phyloP scores from a whole-genome alignment of 169 alveolate species.

The Theileria equi region DNA sequence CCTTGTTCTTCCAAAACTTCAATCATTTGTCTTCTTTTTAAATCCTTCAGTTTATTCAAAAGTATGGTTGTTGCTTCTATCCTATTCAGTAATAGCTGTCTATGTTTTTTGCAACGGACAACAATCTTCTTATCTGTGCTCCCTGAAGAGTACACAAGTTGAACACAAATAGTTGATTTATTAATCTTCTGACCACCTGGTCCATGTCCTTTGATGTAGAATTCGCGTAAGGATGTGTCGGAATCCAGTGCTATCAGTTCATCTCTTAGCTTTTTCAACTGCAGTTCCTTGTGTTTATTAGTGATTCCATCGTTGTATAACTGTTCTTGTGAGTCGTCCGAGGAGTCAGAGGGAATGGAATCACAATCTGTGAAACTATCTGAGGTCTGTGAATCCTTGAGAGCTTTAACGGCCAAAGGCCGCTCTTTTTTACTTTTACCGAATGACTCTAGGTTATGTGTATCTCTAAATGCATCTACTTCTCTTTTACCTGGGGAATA shows the following conservation, averaged over 20 bases:
- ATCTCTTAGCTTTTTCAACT: constrained; percentile 13
- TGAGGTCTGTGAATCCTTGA: too few species aligned
- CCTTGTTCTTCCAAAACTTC: constrained; percentile 33
- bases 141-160: constrained; percentile 68
- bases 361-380: too few species aligned
- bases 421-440: too few species aligned
- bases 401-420: too few species aligned
- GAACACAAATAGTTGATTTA: constrained; percentile 83
- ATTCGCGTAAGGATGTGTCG: constrained; percentile 63
- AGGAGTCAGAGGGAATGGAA: too few species aligned
- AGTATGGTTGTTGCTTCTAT: constrained; percentile 69
- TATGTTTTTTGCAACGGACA: constrained; percentile 62
- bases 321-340: too few species aligned
- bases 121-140: constrained; percentile 53
- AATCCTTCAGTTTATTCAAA: constrained; percentile 40
- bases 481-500: too few species aligned
- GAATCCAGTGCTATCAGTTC: constrained; percentile 24
- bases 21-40: not conserved
- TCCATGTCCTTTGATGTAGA: constrained; percentile 80
- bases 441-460: too few species aligned
- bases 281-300: constrained; percentile 5
- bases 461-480: too few species aligned
- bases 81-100: constrained; percentile 69
- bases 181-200: constrained; percentile 88
- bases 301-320: not conserved